Evolutionary conservation across 2,329 filamentous ascomycete species (phyloP).

Genomic region (Purpureocillium lavendulum): DNA sequence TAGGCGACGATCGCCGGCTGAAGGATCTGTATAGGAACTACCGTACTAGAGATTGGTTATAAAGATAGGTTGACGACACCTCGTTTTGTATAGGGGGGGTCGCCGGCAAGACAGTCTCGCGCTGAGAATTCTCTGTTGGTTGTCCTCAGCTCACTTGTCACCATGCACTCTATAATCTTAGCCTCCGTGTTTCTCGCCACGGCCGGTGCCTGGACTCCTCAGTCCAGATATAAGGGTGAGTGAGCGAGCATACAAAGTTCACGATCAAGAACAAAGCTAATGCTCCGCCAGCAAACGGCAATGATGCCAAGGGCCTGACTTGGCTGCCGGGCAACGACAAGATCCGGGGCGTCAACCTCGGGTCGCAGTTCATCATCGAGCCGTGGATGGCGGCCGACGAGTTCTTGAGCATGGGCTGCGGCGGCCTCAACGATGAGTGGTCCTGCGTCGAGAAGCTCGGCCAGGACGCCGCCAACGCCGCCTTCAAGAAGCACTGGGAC

Average conservation of each 20-base stretch:
- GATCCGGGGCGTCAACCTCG: constrained; percentile 16
- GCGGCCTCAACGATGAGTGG: constrained; percentile 15
- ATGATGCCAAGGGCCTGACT: constrained; percentile 2
- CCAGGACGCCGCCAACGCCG: constrained; percentile 12
- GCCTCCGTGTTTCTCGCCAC: constrained; percentile 9
- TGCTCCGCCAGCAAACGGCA: neutral
- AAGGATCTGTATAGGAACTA: too few relatives aligned
- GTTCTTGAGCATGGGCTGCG: constrained; percentile 16
- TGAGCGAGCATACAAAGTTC: too few relatives aligned
- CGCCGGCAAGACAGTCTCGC: neutral
- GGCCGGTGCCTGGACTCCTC: constrained; percentile 6
- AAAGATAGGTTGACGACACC: neutral
- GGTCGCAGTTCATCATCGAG: constrained; percentile 17
- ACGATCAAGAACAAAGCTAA: too few relatives aligned
- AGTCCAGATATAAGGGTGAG: constrained; percentile 2
- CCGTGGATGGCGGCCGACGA: constrained; percentile 15
- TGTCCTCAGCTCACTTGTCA: neutral
- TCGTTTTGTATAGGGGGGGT: constrained; percentile 2
- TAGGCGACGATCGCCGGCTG: too few relatives aligned
- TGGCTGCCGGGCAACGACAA: constrained; percentile 10
- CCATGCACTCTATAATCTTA: neutral
- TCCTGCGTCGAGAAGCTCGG: constrained; percentile 14
- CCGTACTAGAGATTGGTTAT: neutral
- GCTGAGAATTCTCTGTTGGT: too few relatives aligned
- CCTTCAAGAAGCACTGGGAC: constrained; percentile 16